A percentile compares a stretch with the other conserved stretches of the same genome.
Evolutionary conservation across 371 early-diverging fungal species (phyloP).

Genomic region (Haplosporangium sp.): DNA sequence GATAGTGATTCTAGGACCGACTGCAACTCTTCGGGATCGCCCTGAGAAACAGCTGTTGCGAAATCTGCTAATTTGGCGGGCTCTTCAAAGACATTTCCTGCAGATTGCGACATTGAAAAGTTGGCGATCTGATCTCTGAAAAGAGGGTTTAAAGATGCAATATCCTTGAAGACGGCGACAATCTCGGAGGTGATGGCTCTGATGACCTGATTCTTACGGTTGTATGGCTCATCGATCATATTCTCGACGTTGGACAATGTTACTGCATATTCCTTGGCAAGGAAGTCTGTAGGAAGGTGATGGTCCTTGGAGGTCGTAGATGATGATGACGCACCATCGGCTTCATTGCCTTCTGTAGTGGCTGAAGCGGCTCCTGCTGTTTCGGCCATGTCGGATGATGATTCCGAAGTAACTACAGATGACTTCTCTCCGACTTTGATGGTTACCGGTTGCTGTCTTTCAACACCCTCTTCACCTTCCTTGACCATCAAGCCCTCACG

Average conservation of each 20-base stretch:
- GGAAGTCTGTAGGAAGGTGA: conserved; percentile 62
- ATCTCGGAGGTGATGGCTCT: conserved; percentile 97
- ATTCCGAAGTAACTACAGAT: conserved; percentile 15
- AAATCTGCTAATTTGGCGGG: conserved; percentile 96
- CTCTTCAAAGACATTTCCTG: conserved; percentile 95
- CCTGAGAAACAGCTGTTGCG: conserved; percentile 94
- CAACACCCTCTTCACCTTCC: conserved; percentile 31
- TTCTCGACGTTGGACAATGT: conserved; percentile 91
- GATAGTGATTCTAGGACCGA: conserved; percentile 89
- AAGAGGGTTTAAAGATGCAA: conserved; percentile 91
- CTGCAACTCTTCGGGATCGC: conserved; percentile 93
- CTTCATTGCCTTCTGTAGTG: conserved; percentile 43
- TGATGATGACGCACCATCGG: conserved; percentile 13
- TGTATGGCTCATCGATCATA: conserved; percentile 85
- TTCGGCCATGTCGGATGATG: conserved; percentile 1
- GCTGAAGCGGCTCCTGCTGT: conserved; percentile 30
- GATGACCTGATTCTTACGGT: conserved; percentile 84
- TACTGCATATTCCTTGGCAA: conserved; percentile 78
- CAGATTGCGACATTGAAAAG: conserved; percentile 94
- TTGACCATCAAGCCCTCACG: conserved; percentile 40
- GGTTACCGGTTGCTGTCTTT: conserved; percentile 26
- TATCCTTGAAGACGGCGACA: conserved; percentile 94
- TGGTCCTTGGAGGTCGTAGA: conserved; percentile 14
- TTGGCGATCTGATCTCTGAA: conserved; percentile 97
- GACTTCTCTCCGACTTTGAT: conserved; percentile 16